These are phyloP conservation scores for Nicotiana tomentosiformis DNA, from an alignment of 257 asterid species.

Conservation along the genomic window DNA sequence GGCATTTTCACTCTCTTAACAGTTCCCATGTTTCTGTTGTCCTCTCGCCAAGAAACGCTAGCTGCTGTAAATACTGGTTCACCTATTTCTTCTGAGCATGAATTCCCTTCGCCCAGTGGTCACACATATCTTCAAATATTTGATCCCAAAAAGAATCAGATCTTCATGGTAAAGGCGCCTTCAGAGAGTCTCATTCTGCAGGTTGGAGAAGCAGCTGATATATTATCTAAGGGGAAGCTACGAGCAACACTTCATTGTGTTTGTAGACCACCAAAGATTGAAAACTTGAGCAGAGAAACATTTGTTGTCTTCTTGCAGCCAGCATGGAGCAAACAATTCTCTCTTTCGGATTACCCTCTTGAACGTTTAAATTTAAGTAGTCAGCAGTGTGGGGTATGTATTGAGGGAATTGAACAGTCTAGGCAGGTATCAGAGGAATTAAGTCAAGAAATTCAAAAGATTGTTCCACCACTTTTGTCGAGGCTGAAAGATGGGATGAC, in stretches of 20 bases:
- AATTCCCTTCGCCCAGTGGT: conserved; percentile 49
- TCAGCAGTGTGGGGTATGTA: conserved; percentile 16
- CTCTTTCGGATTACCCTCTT: conserved; percentile 51
- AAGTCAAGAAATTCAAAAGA: conserved; percentile 27
- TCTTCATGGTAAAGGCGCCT: conserved; percentile 47
- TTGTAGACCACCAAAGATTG: conserved; percentile 38
- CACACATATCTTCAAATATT: conserved; percentile 66
- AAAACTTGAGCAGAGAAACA: conserved; percentile 74
- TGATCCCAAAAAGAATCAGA: conserved; percentile 46
- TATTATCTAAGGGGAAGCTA: conserved; percentile 73
- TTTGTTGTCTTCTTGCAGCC: conserved; percentile 87
- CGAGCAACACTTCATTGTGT: conserved; percentile 85
- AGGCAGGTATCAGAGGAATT: conserved; percentile 22
- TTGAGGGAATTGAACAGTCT: conserved; percentile 3
- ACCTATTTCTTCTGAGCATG: conserved; percentile 21
- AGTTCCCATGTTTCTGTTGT: conserved; percentile 54
- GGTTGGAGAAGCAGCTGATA: conserved; percentile 87
- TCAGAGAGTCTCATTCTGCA: conserved; percentile 67
- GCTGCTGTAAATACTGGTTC: not conserved
- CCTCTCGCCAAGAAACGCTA: conserved; percentile 17
- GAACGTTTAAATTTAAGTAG: conserved; percentile 19
- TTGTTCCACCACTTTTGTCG: conserved; percentile 59
- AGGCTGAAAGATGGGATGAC: conserved; percentile 79
- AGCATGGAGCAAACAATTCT: conserved; percentile 64
- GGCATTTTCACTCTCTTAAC: conserved; percentile 77